Base-by-base conservation (phyloP, 176 grass and related monocot genomes). In the maize (Zea mays) region DNA sequence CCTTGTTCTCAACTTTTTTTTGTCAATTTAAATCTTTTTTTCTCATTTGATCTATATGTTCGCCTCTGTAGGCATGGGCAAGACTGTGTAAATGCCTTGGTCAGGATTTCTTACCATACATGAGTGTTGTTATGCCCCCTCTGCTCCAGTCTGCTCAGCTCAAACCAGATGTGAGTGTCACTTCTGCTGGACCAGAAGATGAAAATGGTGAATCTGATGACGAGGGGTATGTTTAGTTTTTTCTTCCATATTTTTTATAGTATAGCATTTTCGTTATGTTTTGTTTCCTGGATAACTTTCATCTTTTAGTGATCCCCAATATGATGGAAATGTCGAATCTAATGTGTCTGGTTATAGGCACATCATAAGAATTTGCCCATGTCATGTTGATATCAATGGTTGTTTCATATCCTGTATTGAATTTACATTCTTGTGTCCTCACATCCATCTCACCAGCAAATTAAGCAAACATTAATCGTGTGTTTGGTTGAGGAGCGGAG, bases 101-200 rank as follows among this genome's bases (percentile, higher is more conserved):
- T 71, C 90, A 88, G 68, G 93, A 96, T 69, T 96, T 96, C 84
- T 69, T 96, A 17, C 93, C 93, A 9, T 96, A 96, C 87, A 96
- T 90, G 93, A 85, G 58, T 81, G 79, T 90, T 75, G 86, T 96
- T 82, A 96, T 96, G 87, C 93, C 89, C 12, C 89, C 89, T 59
- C 84, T 96, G 73, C 87, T 96, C 62, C 89, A 92, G 67, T 92
- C 89, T 79, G 93, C 87, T 90, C 89, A 92, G 87, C 75, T 93
- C 66, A 90, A 93, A 86, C 91, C 91, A 70, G 91, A 93, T 78
- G 88, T 93, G 74, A 93, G 82, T 52, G 75, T 93, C 65, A 90
- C 88, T 65, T 93, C 88, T 52, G 85, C 88, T 58, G 78, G 80
- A 35, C 56, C 85, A 65, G 85, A 85, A 88, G 85, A 73, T 72